Percentiles rank a stretch among this genome's conserved stretches.
These are phyloP conservation scores for Aureococcus anophagefferens DNA, from an alignment of 108 stramenopile genomes.

Conservation along the genomic window DNA sequence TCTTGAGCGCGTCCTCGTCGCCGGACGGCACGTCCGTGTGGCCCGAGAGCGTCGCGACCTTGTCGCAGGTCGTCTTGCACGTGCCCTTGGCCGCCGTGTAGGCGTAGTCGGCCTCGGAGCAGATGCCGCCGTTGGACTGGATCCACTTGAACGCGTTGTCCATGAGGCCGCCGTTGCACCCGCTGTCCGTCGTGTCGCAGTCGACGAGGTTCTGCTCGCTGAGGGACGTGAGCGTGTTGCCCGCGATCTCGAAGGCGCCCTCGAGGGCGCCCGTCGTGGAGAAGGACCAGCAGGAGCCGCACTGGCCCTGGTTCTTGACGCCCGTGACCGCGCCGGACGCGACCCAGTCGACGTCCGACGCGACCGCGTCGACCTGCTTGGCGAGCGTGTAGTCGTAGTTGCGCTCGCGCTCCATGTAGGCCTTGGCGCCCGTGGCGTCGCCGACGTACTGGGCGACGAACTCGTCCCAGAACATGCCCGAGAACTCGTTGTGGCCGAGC, in stretches of 20 bases:
- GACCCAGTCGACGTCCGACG: conserved; percentile 62
- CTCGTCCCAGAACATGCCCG: conserved; percentile 78
- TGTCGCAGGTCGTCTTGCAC: conserved; percentile 57
- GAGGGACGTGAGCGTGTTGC: conserved; percentile 56
- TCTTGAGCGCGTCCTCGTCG: conserved; percentile 52
- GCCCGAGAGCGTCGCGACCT: conserved; percentile 54
- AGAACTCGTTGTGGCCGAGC: conserved; percentile 81
- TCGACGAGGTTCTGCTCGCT: conserved; percentile 89
- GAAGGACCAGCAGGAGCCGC: conserved; percentile 92
- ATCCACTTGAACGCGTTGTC: conserved; percentile 87
- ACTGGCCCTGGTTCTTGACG: no score
- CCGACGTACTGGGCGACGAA: conserved; percentile 59
- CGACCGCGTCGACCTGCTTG: conserved; percentile 12
- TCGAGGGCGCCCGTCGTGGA: conserved; percentile 86
- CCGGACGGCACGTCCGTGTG: conserved; percentile 61
- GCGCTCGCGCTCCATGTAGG: conserved; percentile 5
- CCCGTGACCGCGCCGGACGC: conserved; percentile 66
- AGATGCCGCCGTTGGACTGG: conserved; percentile 61
- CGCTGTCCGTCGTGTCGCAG: conserved; percentile 74
- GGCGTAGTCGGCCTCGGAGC: conserved; percentile 79
- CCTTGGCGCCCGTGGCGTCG: conserved; percentile 16
- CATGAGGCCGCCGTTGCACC: conserved; percentile 90
- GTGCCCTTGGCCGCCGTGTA: conserved; percentile 42
- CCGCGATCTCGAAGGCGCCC: conserved; percentile 68
- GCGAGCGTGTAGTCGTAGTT: conserved; percentile 7